Conservation (phyloP, 192 early-diverging fungal genomes). For the Linnemannia schmuckeri region DNA sequence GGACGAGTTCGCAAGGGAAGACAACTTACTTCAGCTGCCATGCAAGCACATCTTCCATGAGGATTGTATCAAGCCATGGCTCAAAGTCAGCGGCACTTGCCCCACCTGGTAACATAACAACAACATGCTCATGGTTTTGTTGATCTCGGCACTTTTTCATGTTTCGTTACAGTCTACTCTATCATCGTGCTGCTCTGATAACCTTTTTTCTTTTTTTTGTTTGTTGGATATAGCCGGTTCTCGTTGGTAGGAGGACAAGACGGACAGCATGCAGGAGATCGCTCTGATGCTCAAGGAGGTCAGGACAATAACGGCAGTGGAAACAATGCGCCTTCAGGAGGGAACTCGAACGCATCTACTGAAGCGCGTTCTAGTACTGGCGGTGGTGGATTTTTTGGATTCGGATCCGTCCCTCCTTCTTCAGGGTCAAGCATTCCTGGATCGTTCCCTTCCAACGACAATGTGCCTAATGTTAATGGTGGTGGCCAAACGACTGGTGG, state of each 20-base stretch:
- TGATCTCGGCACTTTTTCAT: neutral
- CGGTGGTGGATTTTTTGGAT: neutral
- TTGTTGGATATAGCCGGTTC: slow-evolving; percentile 9
- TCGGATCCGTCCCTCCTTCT: neutral
- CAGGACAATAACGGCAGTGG: neutral
- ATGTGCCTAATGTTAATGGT: neutral
- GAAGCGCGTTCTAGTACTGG: neutral
- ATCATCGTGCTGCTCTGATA: neutral
- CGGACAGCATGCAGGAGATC: neutral
- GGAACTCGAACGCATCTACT: neutral
- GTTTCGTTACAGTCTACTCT: neutral
- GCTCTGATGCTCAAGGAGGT: neutral
- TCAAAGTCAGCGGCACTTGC: slow-evolving; percentile 94
- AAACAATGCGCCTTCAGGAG: slow-evolving; percentile 2
- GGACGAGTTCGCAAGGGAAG: slow-evolving; percentile 83
- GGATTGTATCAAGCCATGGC: slow-evolving; percentile 91
- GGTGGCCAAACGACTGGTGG: neutral
- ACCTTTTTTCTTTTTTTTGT: neutral
- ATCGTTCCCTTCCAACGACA: neutral
- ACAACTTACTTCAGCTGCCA: slow-evolving; percentile 76
- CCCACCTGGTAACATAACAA: slow-evolving; percentile 79
- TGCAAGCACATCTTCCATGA: slow-evolving; percentile 94
- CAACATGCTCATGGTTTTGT: neutral
- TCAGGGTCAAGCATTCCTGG: neutral
- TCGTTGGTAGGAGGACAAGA: slow-evolving; percentile 30